Evolutionary conservation across 2,329 filamentous ascomycete species (phyloP).

Genomic region (Dactylellina cionopaga): DNA sequence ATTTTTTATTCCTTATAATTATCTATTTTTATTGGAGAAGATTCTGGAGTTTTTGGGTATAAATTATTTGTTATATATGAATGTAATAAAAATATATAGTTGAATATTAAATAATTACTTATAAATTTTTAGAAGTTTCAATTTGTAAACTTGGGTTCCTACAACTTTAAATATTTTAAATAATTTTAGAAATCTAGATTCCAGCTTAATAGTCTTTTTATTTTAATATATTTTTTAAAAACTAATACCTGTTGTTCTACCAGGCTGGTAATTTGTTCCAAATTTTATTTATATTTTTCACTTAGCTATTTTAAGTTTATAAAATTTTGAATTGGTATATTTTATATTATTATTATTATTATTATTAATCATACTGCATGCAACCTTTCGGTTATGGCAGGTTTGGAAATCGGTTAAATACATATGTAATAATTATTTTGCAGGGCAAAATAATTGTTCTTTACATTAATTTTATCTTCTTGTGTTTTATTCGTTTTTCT

Average conservation of each 20-base stretch:
- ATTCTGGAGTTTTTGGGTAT: too few relatives aligned
- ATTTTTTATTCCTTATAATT: too few relatives aligned
- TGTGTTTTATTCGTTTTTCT: too few relatives aligned
- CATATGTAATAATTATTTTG: too few relatives aligned
- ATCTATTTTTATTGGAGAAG: too few relatives aligned
- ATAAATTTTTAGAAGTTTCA: neutral
- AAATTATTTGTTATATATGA: neutral
- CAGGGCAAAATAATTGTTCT: too few relatives aligned
- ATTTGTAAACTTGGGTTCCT: neutral
- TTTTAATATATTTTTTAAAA: neutral
- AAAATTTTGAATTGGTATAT: neutral
- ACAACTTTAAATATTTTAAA: slow-evolving; percentile 4
- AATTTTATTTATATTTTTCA: neutral
- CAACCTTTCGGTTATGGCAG: too few relatives aligned
- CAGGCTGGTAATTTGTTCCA: neutral
- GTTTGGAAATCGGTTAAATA: too few relatives aligned
- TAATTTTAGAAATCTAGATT: too few relatives aligned
- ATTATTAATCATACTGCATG: too few relatives aligned
- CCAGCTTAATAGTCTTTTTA: too few relatives aligned
- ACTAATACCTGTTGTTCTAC: neutral
- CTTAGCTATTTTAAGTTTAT: neutral
- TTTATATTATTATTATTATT: neutral
- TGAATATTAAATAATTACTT: neutral
- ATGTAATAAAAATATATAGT: neutral
- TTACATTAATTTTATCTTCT: too few relatives aligned